Conservation (phyloP, 1,139 yeast species). For the Hyphopichia pseudoburtonii region DNA sequence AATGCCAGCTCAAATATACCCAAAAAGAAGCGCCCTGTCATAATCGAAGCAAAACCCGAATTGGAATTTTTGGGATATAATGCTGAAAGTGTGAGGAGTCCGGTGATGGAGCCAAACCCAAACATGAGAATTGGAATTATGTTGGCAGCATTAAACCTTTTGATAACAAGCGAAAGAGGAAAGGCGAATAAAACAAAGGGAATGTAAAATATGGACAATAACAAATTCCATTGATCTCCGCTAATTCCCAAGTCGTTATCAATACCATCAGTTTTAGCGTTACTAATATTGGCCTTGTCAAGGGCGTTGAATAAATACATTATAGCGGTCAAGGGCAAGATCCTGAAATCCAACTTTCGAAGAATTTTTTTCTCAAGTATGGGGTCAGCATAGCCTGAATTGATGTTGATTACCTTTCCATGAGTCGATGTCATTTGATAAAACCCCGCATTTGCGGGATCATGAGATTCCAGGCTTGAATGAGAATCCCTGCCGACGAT, state of each 20-base stretch:
- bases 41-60: slow-evolving; percentile 17
- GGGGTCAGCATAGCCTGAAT: slow-evolving; percentile 14
- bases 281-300: slow-evolving; percentile 23
- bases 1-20: slow-evolving; percentile 20
- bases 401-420: slow-evolving; percentile 8
- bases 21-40: slow-evolving; percentile 20
- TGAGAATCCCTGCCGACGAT: slow-evolving; percentile 11
- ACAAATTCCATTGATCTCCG: slow-evolving; percentile 21
- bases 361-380: slow-evolving; percentile 24
- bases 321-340: slow-evolving; percentile 27
- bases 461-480: slow-evolving; percentile 12
- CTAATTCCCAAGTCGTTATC: slow-evolving; percentile 18
- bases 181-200: slow-evolving; percentile 23
- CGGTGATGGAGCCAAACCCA: slow-evolving; percentile 18
- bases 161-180: slow-evolving; percentile 19
- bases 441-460: slow-evolving; percentile 6
- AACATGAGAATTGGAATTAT: slow-evolving; percentile 21
- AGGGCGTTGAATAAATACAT: slow-evolving; percentile 30
- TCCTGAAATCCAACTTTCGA: slow-evolving; percentile 33
- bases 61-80: slow-evolving; percentile 13
- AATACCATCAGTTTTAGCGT: slow-evolving; percentile 23
- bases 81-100: slow-evolving; percentile 7
- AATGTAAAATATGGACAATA: slow-evolving; percentile 23
- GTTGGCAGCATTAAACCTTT: slow-evolving; percentile 20
- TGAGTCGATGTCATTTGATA: slow-evolving; percentile 17